Conservation (phyloP, 2,329 filamentous ascomycete species). For the Fusarium tanahbumbuense region DNA sequence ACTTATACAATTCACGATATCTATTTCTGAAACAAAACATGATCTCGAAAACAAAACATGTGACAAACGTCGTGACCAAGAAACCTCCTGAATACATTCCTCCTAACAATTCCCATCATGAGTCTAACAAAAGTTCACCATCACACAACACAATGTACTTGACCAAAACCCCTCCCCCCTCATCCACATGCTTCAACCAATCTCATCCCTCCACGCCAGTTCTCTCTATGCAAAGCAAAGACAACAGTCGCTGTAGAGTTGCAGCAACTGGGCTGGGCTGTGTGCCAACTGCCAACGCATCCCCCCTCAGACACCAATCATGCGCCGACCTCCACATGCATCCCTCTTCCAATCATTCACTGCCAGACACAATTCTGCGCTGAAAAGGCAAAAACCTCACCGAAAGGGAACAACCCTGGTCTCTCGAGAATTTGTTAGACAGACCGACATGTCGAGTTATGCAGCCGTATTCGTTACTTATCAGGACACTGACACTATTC, state of each 20-base stretch:
- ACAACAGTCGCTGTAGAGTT: conserved; percentile 39
- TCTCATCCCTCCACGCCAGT: conserved; percentile 40
- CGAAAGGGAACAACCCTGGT: conserved; percentile 12
- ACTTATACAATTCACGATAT: conserved; percentile 4
- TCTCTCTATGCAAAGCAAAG: conserved; percentile 42
- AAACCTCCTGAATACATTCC: conserved; percentile 16
- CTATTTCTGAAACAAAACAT: conserved; percentile 14
- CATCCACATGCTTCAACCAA: conserved; percentile 33
- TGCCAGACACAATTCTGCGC: conserved; percentile 38
- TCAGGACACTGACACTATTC: conserved; percentile 2
- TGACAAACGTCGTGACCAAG: not conserved
- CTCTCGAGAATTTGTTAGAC: conserved; percentile 35
- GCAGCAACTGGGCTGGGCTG: conserved; percentile 29
- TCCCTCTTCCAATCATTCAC: conserved; percentile 39
- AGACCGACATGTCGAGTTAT: conserved; percentile 39
- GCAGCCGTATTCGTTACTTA: conserved; percentile 26
- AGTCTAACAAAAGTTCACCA: conserved; percentile 14
- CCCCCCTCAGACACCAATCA: conserved; percentile 47
- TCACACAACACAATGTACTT: conserved; percentile 4
- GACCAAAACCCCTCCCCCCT: conserved; percentile 15
- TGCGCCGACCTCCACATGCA: conserved; percentile 40
- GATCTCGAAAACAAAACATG: conserved; percentile 10
- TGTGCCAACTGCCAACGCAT: conserved; percentile 45
- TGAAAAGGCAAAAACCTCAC: conserved; percentile 20
- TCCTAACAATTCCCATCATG: conserved; percentile 32